These are phyloP conservation scores for Lolium multiflorum DNA, from an alignment of 176 grass and related monocot genomes.

Conservation along the genomic window DNA sequence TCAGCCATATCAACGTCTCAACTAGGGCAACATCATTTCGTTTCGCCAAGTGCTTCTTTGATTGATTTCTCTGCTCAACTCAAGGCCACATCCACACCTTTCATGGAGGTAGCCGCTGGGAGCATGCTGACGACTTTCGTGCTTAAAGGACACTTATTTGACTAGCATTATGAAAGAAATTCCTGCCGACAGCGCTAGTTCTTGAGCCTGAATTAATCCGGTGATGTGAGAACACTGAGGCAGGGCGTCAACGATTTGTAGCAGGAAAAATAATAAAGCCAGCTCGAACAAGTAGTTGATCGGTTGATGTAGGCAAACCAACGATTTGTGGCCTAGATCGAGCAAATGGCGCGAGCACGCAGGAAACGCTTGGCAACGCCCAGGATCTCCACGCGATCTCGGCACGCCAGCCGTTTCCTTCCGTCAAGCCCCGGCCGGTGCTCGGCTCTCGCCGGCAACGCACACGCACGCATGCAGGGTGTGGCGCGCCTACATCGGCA, in stretches of 20 bases:
- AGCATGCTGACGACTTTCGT: not conserved
- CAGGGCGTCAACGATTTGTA: not conserved
- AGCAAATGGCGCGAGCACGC: not conserved
- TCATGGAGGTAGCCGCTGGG: not conserved
- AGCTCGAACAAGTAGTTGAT: conserved; percentile 5
- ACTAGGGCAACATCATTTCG: not conserved
- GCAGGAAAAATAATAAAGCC: not conserved
- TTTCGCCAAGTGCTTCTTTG: not conserved
- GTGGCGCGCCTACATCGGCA: not conserved
- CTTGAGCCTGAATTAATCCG: not conserved
- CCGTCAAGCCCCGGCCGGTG: not conserved
- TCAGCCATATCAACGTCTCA: no score
- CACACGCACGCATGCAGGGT: not conserved
- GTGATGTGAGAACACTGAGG: not conserved
- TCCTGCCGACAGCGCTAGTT: no score
- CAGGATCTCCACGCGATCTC: not conserved
- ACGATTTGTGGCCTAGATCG: not conserved
- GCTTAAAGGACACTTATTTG: not conserved
- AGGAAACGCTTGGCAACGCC: not conserved
- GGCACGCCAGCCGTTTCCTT: not conserved
- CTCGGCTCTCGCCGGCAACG: not conserved
- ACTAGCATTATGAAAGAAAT: not conserved
- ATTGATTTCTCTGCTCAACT: not conserved
- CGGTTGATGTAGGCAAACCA: not conserved
- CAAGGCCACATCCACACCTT: not conserved